These are phyloP conservation scores for Chaetomiaceae sp. DNA, from an alignment of 2,329 filamentous ascomycete genomes.

Conservation along the genomic window DNA sequence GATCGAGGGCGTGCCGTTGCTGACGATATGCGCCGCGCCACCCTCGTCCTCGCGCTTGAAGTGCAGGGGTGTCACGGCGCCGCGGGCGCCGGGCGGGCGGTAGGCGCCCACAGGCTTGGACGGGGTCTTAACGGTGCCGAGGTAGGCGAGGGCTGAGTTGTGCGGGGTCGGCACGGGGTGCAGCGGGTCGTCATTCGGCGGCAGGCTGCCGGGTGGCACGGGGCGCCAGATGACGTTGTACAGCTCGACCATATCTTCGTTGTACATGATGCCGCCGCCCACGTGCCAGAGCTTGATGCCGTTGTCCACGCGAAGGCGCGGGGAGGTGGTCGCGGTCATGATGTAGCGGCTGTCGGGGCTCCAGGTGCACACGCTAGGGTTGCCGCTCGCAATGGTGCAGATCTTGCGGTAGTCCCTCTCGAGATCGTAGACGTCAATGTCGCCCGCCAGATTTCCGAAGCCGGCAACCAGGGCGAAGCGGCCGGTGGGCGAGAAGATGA, in stretches of 20 bases:
- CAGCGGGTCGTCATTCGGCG: constrained; percentile 60
- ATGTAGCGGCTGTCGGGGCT: constrained; percentile 93
- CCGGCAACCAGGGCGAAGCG: constrained; percentile 91
- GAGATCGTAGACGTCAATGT: constrained; percentile 96
- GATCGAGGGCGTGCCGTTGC: constrained; percentile 68
- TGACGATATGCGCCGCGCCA: constrained; percentile 71
- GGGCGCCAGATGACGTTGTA: constrained; percentile 90
- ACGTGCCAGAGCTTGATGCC: constrained; percentile 95
- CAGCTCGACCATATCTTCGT: constrained; percentile 88
- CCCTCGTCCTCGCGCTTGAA: constrained; percentile 98
- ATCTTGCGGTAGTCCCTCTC: constrained; percentile 91
- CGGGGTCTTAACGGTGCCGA: constrained; percentile 84
- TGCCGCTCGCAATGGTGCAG: constrained; percentile 88
- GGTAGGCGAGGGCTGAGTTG: constrained; percentile 71
- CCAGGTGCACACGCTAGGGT: constrained; percentile 95
- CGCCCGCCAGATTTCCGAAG: constrained; percentile 93
- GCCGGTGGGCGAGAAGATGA: constrained; percentile 87
- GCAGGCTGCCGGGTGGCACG: constrained; percentile 53
- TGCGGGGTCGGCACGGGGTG: constrained; percentile 71
- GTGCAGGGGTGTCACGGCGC: constrained; percentile 78
- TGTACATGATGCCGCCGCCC: constrained; percentile 83
- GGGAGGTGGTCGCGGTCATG: constrained; percentile 95
- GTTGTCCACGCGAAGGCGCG: constrained; percentile 91
- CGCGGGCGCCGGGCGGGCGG: constrained; percentile 86
- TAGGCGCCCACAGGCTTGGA: constrained; percentile 97